Percentiles rank a stretch among this genome's conserved stretches.
Conservation (phyloP, 805 yeast species). For the Starmerella davenportii region DNA sequence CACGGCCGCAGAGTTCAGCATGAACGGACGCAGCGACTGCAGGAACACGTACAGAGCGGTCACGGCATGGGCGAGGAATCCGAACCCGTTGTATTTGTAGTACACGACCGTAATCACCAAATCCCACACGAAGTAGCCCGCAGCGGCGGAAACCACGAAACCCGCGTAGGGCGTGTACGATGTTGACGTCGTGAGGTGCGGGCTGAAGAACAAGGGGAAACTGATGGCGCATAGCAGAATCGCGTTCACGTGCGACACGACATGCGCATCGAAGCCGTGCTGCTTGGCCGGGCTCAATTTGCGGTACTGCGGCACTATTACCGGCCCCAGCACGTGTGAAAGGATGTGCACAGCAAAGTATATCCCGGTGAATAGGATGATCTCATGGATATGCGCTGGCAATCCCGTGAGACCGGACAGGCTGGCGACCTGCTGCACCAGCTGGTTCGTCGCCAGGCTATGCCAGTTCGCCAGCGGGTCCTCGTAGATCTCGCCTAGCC, state of each 20-base stretch:
- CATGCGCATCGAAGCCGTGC: slow-evolving; percentile 74
- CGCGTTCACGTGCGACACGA: slow-evolving; percentile 76
- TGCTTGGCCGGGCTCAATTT: slow-evolving; percentile 29
- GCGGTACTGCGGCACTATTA: slow-evolving; percentile 35
- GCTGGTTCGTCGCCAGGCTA: slow-evolving; percentile 5
- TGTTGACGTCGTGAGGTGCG: slow-evolving; percentile 38
- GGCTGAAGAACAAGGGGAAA: slow-evolving; percentile 48
- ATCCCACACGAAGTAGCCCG: slow-evolving; percentile 92
- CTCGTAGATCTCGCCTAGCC: slow-evolving; percentile 1
- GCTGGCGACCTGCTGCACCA: slow-evolving; percentile 6
- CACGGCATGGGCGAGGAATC: slow-evolving; percentile 66
- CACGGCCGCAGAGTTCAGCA: slow-evolving; percentile 64
- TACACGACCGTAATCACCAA: slow-evolving; percentile 45
- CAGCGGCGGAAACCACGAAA: slow-evolving; percentile 49
- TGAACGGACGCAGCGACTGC: slow-evolving; percentile 48
- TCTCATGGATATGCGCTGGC: slow-evolving; percentile 42
- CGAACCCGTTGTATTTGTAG: slow-evolving; percentile 55
- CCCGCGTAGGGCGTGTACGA: slow-evolving; percentile 64
- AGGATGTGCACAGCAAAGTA: slow-evolving; percentile 38
- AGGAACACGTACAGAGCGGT: slow-evolving; percentile 63
- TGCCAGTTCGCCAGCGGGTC: slow-evolving; percentile 15
- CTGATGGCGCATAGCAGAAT: slow-evolving; percentile 41
- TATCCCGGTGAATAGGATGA: slow-evolving; percentile 38
- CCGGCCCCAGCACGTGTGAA: slow-evolving; percentile 35
- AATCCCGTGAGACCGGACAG: slow-evolving; percentile 18